These are phyloP conservation scores for Crithidia fasciculata DNA, from an alignment of 208 protist species.

Conservation along the genomic window DNA sequence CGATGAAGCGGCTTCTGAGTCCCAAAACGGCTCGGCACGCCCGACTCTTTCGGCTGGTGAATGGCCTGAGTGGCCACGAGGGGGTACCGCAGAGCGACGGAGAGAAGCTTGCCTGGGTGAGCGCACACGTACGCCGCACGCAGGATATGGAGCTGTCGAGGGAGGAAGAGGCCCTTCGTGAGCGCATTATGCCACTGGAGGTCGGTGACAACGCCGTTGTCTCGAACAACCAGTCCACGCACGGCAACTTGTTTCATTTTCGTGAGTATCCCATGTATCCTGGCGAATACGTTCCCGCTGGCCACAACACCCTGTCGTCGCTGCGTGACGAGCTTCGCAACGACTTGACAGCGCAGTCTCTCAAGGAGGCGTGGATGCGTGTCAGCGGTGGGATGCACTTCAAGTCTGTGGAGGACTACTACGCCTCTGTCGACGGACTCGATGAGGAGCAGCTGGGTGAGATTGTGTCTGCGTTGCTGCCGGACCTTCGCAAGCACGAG, in stretches of 20 bases:
- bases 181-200: conserved; percentile 67
- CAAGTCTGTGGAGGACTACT: conserved; percentile 86
- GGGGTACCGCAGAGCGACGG: conserved; percentile 73
- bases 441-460: conserved; percentile 88
- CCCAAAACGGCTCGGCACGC: conserved; percentile 93
- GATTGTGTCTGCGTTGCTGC: conserved; percentile 83
- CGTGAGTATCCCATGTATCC: conserved; percentile 93
- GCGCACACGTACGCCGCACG: conserved; percentile 74
- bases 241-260: conserved; percentile 91
- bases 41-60: conserved; percentile 74
- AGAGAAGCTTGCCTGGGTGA: conserved; percentile 82
- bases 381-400: conserved; percentile 81
- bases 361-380: conserved; percentile 92
- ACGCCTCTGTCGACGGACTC: conserved; percentile 82
- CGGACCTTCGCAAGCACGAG: conserved; percentile 72
- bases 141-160: conserved; percentile 77
- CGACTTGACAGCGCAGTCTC: conserved; percentile 84
- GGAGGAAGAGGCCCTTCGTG: conserved; percentile 74
- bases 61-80: conserved; percentile 26
- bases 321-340: conserved; percentile 81
- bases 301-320: conserved; percentile 87
- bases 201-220: conserved; percentile 72
- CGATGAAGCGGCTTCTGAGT: conserved; percentile 85
- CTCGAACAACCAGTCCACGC: conserved; percentile 65
- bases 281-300: conserved; percentile 88